A percentile compares a stretch with the other conserved stretches of the same genome.
Evolutionary conservation across 2,329 filamentous ascomycete genomes (phyloP).

Genomic region (Niveomyces coronatus): DNA sequence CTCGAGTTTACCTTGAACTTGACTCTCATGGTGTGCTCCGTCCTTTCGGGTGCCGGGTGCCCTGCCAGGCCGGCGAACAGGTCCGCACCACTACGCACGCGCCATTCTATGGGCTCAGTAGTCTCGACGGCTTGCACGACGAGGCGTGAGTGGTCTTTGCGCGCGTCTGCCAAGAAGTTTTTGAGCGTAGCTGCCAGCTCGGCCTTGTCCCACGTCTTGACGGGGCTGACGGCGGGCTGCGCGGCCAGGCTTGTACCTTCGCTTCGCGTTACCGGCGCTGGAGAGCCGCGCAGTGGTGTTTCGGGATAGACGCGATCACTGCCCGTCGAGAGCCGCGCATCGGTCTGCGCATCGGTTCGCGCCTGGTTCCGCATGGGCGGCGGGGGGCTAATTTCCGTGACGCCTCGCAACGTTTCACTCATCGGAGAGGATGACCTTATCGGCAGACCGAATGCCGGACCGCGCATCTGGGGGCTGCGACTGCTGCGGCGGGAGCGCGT

Average conservation of each 20-base stretch:
- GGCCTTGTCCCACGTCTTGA: constrained; percentile 1
- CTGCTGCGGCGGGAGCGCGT: constrained; percentile 1
- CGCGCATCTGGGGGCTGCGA: not conserved
- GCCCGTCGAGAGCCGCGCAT: not conserved
- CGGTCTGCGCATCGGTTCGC: not conserved
- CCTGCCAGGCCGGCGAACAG: constrained; percentile 36
- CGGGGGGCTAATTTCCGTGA: constrained; percentile 19
- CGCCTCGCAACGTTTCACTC: not conserved
- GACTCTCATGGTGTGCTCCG: constrained; percentile 33
- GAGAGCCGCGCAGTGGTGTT: too few relatives aligned
- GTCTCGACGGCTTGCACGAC: constrained; percentile 35
- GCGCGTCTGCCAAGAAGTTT: constrained; percentile 32
- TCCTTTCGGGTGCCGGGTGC: constrained; percentile 24
- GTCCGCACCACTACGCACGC: constrained; percentile 32
- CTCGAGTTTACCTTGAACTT: constrained; percentile 37
- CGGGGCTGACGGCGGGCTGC: too few relatives aligned
- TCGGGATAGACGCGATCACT: too few relatives aligned
- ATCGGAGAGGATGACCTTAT: constrained; percentile 1
- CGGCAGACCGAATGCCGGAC: not conserved
- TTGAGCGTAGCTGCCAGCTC: constrained; percentile 19
- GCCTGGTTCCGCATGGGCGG: constrained; percentile 15
- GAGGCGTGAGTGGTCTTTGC: constrained; percentile 34
- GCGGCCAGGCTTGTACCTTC: too few relatives aligned
- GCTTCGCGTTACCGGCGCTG: too few relatives aligned
- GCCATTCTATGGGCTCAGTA: constrained; percentile 29